A percentile compares a stretch with the other conserved stretches of the same genome.
Evolutionary conservation across 139 green algal genomes (phyloP).

Genomic region (Protoeuglena noctilucae): DNA sequence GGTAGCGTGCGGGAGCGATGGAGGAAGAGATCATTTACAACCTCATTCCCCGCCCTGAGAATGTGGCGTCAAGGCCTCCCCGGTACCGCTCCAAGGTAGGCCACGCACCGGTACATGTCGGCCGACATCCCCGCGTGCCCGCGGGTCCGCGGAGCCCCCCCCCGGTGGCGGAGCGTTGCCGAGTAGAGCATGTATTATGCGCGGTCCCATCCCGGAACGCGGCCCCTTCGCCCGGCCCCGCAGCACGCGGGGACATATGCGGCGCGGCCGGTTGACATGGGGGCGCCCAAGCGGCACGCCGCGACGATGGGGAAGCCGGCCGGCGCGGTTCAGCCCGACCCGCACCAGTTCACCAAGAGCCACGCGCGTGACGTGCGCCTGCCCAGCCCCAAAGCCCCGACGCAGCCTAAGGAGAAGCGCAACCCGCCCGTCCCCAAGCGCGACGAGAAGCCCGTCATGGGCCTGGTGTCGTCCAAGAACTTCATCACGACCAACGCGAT

Average conservation of each 20-base stretch:
- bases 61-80: conserved; percentile 16
- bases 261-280: not conserved
- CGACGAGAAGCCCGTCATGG: conserved; percentile 42
- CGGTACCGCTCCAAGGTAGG: conserved; percentile 31
- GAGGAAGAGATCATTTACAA: conserved; percentile 48
- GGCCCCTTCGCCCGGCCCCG: too few relatives aligned
- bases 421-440: conserved; percentile 32
- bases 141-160: not conserved
- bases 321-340: conserved; percentile 2
- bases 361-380: conserved; percentile 48
- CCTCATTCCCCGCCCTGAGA: conserved; percentile 30
- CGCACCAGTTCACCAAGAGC: conserved; percentile 21
- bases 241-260: not conserved
- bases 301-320: conserved; percentile 5
- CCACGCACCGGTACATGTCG: too few relatives aligned
- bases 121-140: not conserved
- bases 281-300: not conserved
- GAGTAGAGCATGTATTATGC: not conserved
- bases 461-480: conserved; percentile 51
- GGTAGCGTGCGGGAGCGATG: too few relatives aligned
- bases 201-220: too few relatives aligned
- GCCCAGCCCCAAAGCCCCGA: conserved; percentile 26
- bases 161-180: too few relatives aligned
- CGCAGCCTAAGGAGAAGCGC: conserved; percentile 26
- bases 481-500: conserved; percentile 61